These are phyloP conservation scores for Malassezia caprae DNA, from an alignment of 1,284 basidiomycete species.

Conservation along the genomic window DNA sequence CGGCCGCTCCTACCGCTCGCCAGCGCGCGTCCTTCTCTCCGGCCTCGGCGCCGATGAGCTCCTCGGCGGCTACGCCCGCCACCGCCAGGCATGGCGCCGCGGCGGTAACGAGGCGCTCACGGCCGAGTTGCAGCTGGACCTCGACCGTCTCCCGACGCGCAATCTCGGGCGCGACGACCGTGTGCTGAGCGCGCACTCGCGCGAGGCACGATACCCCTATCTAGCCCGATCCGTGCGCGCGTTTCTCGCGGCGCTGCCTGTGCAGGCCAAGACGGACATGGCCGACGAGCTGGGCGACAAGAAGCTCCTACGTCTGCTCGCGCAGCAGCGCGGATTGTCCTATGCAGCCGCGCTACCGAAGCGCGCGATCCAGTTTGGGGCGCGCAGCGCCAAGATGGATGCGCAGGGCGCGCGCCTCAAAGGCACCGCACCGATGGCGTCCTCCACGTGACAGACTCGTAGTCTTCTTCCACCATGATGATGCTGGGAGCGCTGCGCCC, in stretches of 20 bases:
- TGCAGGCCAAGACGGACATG: conserved; percentile 66
- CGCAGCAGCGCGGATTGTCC: conserved; percentile 18
- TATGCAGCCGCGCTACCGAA: conserved; percentile 64
- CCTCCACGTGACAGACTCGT: background rate
- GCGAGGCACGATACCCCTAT: conserved; percentile 58
- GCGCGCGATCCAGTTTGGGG: conserved; percentile 91
- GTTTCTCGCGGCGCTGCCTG: conserved; percentile 60
- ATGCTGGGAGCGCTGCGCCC: background rate
- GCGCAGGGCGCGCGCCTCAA: conserved; percentile 48
- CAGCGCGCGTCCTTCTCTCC: conserved; percentile 72
- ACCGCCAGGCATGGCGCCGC: conserved; percentile 61
- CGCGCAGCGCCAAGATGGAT: conserved; percentile 79
- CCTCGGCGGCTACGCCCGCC: conserved; percentile 83
- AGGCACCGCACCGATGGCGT: conserved; percentile 19
- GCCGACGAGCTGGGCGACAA: conserved; percentile 57
- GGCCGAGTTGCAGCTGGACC: conserved; percentile 78
- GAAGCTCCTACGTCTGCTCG: conserved; percentile 58
- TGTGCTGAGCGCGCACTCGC: conserved; percentile 73
- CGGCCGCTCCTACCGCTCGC: conserved; percentile 56
- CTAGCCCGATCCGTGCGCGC: conserved; percentile 24
- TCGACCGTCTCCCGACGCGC: conserved; percentile 76
- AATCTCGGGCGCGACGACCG: conserved; percentile 92
- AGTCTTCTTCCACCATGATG: background rate
- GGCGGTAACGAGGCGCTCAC: conserved; percentile 54
- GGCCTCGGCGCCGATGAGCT: conserved; percentile 93